A percentile compares a stretch with the other conserved stretches of the same genome.
Conservation (phyloP, 2,329 filamentous ascomycete species). For the Fusarium liriodendri region DNA sequence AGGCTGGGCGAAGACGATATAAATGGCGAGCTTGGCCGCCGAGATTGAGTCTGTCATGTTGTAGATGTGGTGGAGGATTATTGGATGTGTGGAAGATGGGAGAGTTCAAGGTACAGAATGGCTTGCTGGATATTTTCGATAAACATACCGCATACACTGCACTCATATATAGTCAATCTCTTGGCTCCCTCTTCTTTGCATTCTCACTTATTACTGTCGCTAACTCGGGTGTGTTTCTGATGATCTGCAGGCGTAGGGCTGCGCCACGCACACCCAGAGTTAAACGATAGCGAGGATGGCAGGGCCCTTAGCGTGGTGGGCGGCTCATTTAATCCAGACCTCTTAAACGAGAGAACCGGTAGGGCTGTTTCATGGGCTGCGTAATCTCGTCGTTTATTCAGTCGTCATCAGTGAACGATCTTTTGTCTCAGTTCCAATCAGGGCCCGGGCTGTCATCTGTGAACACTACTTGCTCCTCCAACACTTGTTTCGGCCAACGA, state of each 20-base stretch:
- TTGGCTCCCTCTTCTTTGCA: not conserved
- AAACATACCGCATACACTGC: not conserved
- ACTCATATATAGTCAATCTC: not conserved
- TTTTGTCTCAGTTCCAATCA: too few species aligned
- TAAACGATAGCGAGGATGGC: conserved; percentile 15
- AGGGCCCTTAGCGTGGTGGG: not conserved
- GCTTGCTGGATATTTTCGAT: not conserved
- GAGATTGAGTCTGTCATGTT: conserved; percentile 15
- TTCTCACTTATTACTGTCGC: not conserved
- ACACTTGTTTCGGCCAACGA: conserved; percentile 13
- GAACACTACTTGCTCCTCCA: not conserved
- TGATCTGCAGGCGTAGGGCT: not conserved
- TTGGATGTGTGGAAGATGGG: too few species aligned
- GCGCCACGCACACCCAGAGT: not conserved
- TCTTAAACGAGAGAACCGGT: not conserved
- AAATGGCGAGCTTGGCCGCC: conserved; percentile 15
- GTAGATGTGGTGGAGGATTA: not conserved
- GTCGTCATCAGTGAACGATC: not conserved
- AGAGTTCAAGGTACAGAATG: not conserved
- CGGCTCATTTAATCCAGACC: not conserved
- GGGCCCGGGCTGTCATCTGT: not conserved
- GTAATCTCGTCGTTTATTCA: not conserved
- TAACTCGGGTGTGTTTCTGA: not conserved
- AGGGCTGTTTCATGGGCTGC: not conserved
- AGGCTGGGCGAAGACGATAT: conserved; percentile 8